Conservation (phyloP, 768 basidiomycete species). For the Rhodocollybia butyracea region DNA sequence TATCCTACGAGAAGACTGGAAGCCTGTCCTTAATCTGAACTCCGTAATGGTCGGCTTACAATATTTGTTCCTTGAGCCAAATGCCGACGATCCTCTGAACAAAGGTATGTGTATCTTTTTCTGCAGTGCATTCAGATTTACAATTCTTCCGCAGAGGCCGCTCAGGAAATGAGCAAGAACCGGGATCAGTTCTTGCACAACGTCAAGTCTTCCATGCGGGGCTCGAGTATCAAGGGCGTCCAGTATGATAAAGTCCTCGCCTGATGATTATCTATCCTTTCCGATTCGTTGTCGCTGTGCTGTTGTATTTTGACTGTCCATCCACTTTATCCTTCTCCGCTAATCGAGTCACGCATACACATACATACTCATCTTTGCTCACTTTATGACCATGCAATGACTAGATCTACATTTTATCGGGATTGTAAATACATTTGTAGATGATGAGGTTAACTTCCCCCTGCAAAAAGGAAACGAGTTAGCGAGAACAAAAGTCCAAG, state of each 20-base stretch:
- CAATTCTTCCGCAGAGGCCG: constrained; percentile 67
- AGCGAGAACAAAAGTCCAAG: no score
- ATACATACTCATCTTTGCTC: constrained; percentile 21
- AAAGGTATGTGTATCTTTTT: constrained; percentile 63
- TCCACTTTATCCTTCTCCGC: neutral
- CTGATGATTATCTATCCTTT: constrained; percentile 21
- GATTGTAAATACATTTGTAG: constrained; percentile 4
- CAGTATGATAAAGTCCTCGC: constrained; percentile 74
- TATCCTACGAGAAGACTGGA: constrained; percentile 99
- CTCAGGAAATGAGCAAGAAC: constrained; percentile 88
- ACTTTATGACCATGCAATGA: neutral
- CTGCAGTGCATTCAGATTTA: neutral
- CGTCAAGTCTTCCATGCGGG: constrained; percentile 86
- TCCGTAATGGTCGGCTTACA: constrained; percentile 98
- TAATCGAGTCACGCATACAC: constrained; percentile 14
- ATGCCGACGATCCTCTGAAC: constrained; percentile 97
- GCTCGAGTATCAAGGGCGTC: constrained; percentile 72
- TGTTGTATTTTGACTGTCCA: neutral
- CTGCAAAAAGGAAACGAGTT: no score
- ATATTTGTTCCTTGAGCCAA: constrained; percentile 97
- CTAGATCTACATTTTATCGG: neutral
- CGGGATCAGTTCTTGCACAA: constrained; percentile 80
- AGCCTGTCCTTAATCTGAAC: constrained; percentile 95
- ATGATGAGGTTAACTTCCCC: neutral
- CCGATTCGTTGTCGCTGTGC: constrained; percentile 10